phyloP scores from a whole-genome alignment of 371 early-diverging fungal genomes.

The Syncephalis plumigaleata region DNA sequence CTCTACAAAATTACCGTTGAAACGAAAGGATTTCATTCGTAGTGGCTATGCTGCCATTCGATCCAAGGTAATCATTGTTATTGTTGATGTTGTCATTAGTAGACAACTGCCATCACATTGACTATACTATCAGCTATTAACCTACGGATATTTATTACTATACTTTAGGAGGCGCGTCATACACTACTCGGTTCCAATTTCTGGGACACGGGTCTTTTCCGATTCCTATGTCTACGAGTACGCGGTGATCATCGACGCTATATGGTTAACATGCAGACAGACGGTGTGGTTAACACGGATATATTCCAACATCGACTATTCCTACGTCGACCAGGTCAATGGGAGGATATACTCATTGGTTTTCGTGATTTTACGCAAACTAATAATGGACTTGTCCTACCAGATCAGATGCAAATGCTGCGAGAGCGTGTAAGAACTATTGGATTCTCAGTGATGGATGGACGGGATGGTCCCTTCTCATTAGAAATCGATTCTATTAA shows the following conservation, averaged over 20 bases:
- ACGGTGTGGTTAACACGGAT: constrained; percentile 59
- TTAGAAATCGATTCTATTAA: constrained; percentile 85
- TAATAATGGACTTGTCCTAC: constrained; percentile 68
- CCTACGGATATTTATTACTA: too few species aligned
- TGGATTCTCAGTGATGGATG: constrained; percentile 70
- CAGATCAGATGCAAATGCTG: constrained; percentile 69
- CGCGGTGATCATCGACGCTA: constrained; percentile 64
- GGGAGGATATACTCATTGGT: constrained; percentile 85
- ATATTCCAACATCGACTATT: constrained; percentile 84
- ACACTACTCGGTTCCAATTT: constrained; percentile 58
- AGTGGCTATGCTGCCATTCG: constrained; percentile 85
- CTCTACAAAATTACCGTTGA: constrained; percentile 50
- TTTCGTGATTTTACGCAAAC: constrained; percentile 84
- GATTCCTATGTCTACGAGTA: constrained; percentile 68
- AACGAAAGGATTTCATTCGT: constrained; percentile 41
- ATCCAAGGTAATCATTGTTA: too few species aligned
- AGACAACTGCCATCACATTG: too few species aligned
- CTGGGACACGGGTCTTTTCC: constrained; percentile 70
- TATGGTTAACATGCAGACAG: constrained; percentile 82
- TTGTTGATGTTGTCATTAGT: too few species aligned
- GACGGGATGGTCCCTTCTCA: constrained; percentile 70
- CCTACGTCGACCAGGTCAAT: constrained; percentile 65
- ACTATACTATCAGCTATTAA: too few species aligned
- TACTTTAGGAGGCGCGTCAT: constrained; percentile 27
- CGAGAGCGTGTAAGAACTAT: constrained; percentile 70